These are phyloP conservation scores for Rhizopogon vesiculosus DNA, from an alignment of 768 basidiomycete species.

Conservation along the genomic window DNA sequence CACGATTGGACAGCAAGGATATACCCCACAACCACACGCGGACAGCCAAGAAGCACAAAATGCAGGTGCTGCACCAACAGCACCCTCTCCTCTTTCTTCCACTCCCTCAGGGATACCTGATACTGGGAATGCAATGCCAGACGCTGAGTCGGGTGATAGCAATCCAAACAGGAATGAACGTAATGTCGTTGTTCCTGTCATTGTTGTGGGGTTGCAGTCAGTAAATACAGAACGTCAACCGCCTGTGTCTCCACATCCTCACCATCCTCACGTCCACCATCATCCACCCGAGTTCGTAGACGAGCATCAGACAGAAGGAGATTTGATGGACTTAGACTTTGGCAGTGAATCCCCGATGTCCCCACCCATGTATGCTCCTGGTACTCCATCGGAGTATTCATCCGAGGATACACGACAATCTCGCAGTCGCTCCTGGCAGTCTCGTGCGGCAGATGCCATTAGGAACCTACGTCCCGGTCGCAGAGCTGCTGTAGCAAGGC, in stretches of 20 bases:
- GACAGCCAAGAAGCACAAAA: slow-evolving; percentile 15
- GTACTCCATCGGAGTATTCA: slow-evolving; percentile 10
- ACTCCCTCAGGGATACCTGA: slow-evolving; percentile 13
- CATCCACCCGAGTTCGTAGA: slow-evolving; percentile 12
- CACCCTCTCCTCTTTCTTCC: slow-evolving; percentile 5
- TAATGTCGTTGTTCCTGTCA: slow-evolving; percentile 70
- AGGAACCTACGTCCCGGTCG: slow-evolving; percentile 46
- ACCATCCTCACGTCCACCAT: slow-evolving; percentile 4
- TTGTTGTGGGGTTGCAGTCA: slow-evolving; percentile 79
- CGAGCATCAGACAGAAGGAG: slow-evolving; percentile 15
- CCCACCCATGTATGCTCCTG: slow-evolving; percentile 14
- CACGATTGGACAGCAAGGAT: slow-evolving; percentile 3
- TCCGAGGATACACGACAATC: slow-evolving; percentile 12
- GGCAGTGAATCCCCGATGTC: slow-evolving; percentile 3
- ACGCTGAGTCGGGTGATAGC: neutral
- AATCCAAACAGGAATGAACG: slow-evolving; percentile 18
- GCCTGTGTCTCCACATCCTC: slow-evolving; percentile 15
- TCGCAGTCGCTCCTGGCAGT: slow-evolving; percentile 47
- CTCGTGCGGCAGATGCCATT: slow-evolving; percentile 59
- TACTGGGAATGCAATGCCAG: slow-evolving; percentile 4
- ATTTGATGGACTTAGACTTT: slow-evolving; percentile 21
- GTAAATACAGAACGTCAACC: slow-evolving; percentile 46
- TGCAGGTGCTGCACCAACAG: slow-evolving; percentile 13
- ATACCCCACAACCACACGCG: slow-evolving; percentile 8
- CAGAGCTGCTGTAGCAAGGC: slow-evolving; percentile 17